Base-by-base conservation (phyloP, 2,329 filamentous ascomycete species). In the Fusarium xylarioides region DNA sequence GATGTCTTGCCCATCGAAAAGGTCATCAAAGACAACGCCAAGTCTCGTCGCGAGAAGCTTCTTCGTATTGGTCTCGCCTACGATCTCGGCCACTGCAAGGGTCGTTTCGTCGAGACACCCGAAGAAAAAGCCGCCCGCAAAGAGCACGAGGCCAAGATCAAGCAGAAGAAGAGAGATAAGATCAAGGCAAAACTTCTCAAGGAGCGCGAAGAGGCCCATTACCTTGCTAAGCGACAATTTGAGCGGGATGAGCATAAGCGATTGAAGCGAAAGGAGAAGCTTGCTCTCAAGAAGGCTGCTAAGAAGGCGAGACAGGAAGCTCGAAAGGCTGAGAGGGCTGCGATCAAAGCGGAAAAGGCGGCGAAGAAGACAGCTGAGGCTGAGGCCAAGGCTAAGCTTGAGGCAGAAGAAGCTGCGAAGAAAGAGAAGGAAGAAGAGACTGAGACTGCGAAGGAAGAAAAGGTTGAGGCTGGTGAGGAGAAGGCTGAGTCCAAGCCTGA, bases 191-290 rank as follows among this genome's bases (percentile, higher is more conserved):
- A 86, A 77, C 79, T 84, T 16, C 81, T 83, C n/a, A 78, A 81
- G 18, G 85, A 82, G 62, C 77, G 79, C n/a, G 81, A 82, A 37
- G 77, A 81, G 56, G 63, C 72, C 7, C 79, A 84, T 49, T 82
- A 82, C 19, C 74, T 84, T 18, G 79, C 80, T 55, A 80, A 77
- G 23, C 83, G 82, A 53, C 79, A 82, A 35, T 81, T 81, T 47
- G 80, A 81, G 46, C 84, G 81, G 59, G 67, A 70, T 4, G 67
- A 78, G 38, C 77, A 72, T 21, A 74, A 54, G 30, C 59, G 63
- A 8, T 54, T 71, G 75, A 91, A 90, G 78, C 94, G 93, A 80
- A 95, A 93, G 83, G 95, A 94, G 81, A 94, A 92, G 83, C 93
- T 92, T 85, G 95, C 93, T 87, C 88, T 88, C 35, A 93, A 91